Conservation (phyloP, 805 yeast species). For the Candida glaebosa region DNA sequence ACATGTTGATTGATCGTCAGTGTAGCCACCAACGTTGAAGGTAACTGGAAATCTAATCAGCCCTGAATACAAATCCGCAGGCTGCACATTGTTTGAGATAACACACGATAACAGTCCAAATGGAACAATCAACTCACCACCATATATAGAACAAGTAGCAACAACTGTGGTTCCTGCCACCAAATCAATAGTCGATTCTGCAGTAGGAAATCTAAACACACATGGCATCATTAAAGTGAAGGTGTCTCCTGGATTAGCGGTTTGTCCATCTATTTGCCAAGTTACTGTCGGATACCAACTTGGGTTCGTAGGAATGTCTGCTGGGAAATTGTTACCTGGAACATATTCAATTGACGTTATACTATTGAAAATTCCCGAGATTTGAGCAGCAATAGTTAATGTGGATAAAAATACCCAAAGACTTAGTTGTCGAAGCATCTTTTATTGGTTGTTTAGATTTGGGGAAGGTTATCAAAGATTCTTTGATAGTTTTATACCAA, state of each 20-base stretch:
- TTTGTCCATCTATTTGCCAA: constrained; percentile 12
- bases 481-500: not conserved
- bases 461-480: too few species aligned
- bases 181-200: constrained; percentile 11
- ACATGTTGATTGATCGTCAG: constrained; percentile 14
- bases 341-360: not conserved
- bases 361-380: constrained; percentile 3
- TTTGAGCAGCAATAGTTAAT: not conserved
- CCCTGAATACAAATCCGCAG: constrained; percentile 16
- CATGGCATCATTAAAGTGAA: constrained; percentile 18
- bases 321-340: constrained; percentile 6
- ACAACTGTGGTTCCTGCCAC: constrained; percentile 10
- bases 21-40: constrained; percentile 19
- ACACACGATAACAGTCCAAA: constrained; percentile 12
- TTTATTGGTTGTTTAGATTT: too few species aligned
- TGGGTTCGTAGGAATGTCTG: constrained; percentile 6
- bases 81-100: constrained; percentile 9
- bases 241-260: constrained; percentile 14
- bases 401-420: not conserved
- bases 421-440: not conserved
- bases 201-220: constrained; percentile 21
- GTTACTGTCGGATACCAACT: constrained; percentile 12
- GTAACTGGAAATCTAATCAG: constrained; percentile 18
- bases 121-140: constrained; percentile 7
- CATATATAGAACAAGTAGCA: constrained; percentile 14